Evolutionary conservation across 495 filamentous ascomycete genomes (phyloP).

Genomic region (Aspergillus olivimuriae): DNA sequence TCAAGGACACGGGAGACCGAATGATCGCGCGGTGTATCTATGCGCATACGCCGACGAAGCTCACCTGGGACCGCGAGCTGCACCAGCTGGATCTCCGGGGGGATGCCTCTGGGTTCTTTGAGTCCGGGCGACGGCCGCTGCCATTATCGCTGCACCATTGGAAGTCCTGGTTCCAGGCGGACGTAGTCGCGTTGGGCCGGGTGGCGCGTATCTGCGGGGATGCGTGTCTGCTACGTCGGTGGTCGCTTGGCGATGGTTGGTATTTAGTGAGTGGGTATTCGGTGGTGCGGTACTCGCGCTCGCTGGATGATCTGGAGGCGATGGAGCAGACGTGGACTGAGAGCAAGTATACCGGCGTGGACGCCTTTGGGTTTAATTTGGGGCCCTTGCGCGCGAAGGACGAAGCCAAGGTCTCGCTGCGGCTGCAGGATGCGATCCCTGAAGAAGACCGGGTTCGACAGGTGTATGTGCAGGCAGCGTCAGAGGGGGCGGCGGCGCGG

Average conservation of each 20-base stretch:
- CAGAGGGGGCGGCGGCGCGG: conserved; percentile 6
- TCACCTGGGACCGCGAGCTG: conserved; percentile 46
- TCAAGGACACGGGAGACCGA: conserved; percentile 36
- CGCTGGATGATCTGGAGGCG: conserved; percentile 9
- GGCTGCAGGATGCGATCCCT: conserved; percentile 7
- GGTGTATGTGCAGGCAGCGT: conserved; percentile 12
- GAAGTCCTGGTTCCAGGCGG: conserved; percentile 48
- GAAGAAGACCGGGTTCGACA: conserved; percentile 12
- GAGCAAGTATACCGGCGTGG: conserved; percentile 12
- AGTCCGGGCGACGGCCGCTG: conserved; percentile 40
- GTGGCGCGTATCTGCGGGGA: conserved; percentile 50
- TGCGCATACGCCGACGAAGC: conserved; percentile 39
- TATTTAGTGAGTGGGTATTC: conserved; percentile 19
- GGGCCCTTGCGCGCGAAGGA: conserved; percentile 16
- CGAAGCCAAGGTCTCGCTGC: conserved; percentile 15
- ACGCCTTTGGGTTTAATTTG: conserved; percentile 16
- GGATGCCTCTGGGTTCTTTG: conserved; percentile 51
- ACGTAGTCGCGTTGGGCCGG: conserved; percentile 43
- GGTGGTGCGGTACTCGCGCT: conserved; percentile 12
- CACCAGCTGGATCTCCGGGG: conserved; percentile 46
- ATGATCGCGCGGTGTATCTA: conserved; percentile 48
- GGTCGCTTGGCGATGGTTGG: conserved; percentile 35
- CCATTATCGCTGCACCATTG: conserved; percentile 55
- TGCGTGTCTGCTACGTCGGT: conserved; percentile 49
- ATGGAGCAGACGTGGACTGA: conserved; percentile 23